These are phyloP conservation scores for Entomortierella lignicola DNA, from an alignment of 192 early-diverging fungal species.

Conservation along the genomic window DNA sequence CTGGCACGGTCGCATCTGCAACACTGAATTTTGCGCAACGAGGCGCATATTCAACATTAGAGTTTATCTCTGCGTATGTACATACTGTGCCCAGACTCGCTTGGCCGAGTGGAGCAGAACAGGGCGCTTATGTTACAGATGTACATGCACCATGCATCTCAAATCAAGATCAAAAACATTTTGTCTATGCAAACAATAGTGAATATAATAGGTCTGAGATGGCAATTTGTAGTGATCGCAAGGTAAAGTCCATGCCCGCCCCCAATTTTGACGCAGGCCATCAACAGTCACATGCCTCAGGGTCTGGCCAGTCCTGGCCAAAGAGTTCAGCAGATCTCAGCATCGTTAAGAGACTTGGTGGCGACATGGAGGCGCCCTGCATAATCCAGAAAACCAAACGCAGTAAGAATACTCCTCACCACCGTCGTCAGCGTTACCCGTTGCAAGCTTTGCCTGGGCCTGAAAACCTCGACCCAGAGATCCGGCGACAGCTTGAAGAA, in stretches of 20 bases:
- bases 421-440: constrained; percentile 10
- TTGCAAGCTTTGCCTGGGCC: constrained; percentile 42
- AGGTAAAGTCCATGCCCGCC: too few species aligned
- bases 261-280: too few species aligned
- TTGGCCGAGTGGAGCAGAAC: neutral
- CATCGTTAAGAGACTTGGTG: neutral
- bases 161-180: too few species aligned
- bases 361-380: neutral
- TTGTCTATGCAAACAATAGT: too few species aligned
- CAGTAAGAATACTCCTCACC: neutral
- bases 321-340: neutral
- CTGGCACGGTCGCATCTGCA: neutral
- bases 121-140: neutral
- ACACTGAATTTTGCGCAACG: constrained; percentile 11
- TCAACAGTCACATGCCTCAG: too few species aligned
- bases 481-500: constrained; percentile 30
- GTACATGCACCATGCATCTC: neutral
- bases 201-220: too few species aligned
- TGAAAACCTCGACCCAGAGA: constrained; percentile 20
- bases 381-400: neutral
- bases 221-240: too few species aligned
- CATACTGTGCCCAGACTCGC: neutral
- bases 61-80: neutral
- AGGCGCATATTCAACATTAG: constrained; percentile 7
- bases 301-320: neutral